Conservation (phyloP, 345 rosid species). For the Eucalyptus tenuipes region DNA sequence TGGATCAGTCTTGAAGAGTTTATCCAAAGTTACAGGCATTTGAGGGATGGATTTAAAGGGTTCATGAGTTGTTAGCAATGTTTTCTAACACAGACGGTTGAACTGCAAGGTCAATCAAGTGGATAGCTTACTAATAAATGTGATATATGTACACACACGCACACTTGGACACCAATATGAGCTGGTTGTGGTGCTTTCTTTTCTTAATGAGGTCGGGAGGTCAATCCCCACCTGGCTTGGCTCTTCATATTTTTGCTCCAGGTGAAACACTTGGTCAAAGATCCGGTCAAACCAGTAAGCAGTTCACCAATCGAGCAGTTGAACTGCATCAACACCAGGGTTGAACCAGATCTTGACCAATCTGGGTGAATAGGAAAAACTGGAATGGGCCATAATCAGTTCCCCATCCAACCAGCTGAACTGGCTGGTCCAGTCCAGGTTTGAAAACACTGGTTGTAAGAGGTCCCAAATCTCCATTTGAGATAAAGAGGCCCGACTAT, state of each 20-base stretch:
- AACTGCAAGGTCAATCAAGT: background rate
- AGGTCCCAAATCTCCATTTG: background rate
- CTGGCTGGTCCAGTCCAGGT: background rate
- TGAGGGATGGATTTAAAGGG: background rate
- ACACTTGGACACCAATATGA: background rate
- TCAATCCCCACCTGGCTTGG: background rate
- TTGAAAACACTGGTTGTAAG: background rate
- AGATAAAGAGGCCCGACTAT: background rate
- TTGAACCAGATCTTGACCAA: background rate
- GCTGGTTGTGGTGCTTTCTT: background rate
- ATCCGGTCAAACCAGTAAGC: background rate
- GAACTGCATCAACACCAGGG: background rate
- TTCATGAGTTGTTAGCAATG: background rate
- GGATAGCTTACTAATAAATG: background rate
- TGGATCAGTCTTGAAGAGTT: background rate
- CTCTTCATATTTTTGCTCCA: background rate
- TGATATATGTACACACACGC: background rate
- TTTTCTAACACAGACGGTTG: background rate
- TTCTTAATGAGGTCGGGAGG: background rate
- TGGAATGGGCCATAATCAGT: background rate
- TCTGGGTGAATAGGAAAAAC: background rate
- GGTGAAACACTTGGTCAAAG: background rate
- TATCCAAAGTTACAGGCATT: background rate
- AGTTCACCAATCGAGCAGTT: background rate
- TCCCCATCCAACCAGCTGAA: background rate